A percentile compares a stretch with the other conserved stretches of the same genome.
Conservation (phyloP, 805 yeast genomes). For the Debaryomyces hansenii region DNA sequence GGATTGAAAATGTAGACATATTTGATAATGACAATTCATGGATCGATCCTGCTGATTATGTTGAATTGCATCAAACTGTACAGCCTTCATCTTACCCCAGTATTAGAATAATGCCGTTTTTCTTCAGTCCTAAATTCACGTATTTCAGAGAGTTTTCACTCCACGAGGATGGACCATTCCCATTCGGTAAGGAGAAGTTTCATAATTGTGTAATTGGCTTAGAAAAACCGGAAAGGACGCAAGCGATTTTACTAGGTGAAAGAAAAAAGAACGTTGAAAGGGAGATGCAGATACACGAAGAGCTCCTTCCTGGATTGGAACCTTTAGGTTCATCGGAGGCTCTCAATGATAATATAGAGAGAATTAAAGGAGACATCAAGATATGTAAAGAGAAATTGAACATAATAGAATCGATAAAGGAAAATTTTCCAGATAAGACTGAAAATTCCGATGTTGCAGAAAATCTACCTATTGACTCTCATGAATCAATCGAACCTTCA, state of each 20-base stretch:
- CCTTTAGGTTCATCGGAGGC: conserved; percentile 5
- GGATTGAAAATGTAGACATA: conserved; percentile 24
- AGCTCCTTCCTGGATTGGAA: conserved; percentile 19
- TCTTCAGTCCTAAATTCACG: conserved; percentile 57
- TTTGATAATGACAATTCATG: conserved; percentile 46
- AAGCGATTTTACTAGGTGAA: conserved; percentile 40
- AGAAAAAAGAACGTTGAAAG: conserved; percentile 16
- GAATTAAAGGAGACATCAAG: conserved; percentile 5
- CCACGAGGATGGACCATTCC: conserved; percentile 46
- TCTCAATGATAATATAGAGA: neutral
- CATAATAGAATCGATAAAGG: conserved; percentile 24
- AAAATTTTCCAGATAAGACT: conserved; percentile 8
- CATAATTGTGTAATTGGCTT: conserved; percentile 65
- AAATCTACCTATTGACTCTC: no score
- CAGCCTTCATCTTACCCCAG: conserved; percentile 41
- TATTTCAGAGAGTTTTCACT: conserved; percentile 56
- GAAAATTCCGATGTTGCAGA: no score
- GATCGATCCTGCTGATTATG: conserved; percentile 75
- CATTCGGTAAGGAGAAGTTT: conserved; percentile 61
- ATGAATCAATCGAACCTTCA: conserved; percentile 7
- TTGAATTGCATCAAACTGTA: conserved; percentile 61
- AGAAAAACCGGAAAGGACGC: conserved; percentile 56
- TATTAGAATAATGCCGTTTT: conserved; percentile 46
- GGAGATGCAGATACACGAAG: conserved; percentile 29
- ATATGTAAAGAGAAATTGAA: conserved; percentile 20